Evolutionary conservation across 768 basidiomycete species (phyloP).

Genomic region (Steccherinum ochraceum): DNA sequence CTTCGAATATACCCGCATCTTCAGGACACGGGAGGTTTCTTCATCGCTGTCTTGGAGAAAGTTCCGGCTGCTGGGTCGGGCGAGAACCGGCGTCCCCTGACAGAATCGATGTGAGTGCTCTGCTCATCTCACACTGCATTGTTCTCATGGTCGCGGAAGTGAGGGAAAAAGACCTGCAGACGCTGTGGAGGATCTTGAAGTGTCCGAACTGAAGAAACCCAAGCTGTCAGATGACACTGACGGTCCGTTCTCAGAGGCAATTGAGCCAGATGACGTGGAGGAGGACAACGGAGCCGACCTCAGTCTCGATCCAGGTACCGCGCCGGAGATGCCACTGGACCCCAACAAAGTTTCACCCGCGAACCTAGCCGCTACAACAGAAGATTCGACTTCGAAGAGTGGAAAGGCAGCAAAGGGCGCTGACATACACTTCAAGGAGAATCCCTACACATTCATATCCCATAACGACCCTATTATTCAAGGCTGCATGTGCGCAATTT

Average conservation of each 20-base stretch:
- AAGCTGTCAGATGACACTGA: slow-evolving; percentile 31
- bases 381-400: not conserved
- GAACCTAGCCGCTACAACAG: not conserved
- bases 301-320: not conserved
- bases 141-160: slow-evolving; percentile 16
- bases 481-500: slow-evolving; percentile 60
- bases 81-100: not conserved
- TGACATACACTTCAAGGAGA: slow-evolving; percentile 58
- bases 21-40: slow-evolving; percentile 97
- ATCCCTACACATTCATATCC: slow-evolving; percentile 80
- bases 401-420: slow-evolving; percentile 16
- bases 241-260: slow-evolving; percentile 3
- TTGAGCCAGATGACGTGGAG: slow-evolving; percentile 8
- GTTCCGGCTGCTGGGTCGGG: slow-evolving; percentile 10
- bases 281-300: slow-evolving; percentile 1
- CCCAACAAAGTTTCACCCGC: not conserved
- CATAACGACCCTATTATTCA: slow-evolving; percentile 64
- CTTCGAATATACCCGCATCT: slow-evolving; percentile 91
- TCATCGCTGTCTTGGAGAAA: slow-evolving; percentile 82
- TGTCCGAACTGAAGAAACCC: slow-evolving; percentile 46
- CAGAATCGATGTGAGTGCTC: not conserved
- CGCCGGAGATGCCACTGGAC: not conserved
- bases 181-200: slow-evolving; percentile 31
- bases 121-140: not conserved
- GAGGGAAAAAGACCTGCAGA: slow-evolving; percentile 47